A percentile compares a stretch with the other conserved stretches of the same genome.
Evolutionary conservation across 2,329 filamentous ascomycete species (phyloP).

Genomic region (Xylaria sp.): DNA sequence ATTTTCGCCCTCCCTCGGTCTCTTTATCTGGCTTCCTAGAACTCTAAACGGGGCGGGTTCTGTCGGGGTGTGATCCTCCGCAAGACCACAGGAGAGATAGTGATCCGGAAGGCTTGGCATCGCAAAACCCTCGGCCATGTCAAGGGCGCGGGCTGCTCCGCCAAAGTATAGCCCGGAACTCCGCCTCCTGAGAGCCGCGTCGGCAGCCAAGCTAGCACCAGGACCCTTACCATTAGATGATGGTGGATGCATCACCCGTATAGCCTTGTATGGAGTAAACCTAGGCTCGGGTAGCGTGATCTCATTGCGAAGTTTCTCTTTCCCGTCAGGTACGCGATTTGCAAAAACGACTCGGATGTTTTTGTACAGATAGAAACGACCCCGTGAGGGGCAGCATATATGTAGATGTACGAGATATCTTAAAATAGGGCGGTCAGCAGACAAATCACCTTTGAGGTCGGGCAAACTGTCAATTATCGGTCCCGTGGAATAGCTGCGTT

Average conservation of each 20-base stretch:
- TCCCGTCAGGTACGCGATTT: conserved; percentile 93
- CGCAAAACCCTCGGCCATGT: conserved; percentile 50
- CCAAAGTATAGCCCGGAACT: conserved; percentile 63
- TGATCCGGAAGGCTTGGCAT: conserved; percentile 41
- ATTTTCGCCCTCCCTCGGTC: conserved; percentile 48
- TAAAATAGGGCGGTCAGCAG: conserved; percentile 73
- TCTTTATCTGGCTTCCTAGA: conserved; percentile 47
- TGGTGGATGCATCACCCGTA: conserved; percentile 61
- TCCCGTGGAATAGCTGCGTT: conserved; percentile 90
- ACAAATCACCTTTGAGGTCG: conserved; percentile 43
- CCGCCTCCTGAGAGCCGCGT: conserved; percentile 68
- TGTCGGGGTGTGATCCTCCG: conserved; percentile 53
- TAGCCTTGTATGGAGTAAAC: conserved; percentile 84
- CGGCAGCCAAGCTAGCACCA: conserved; percentile 64
- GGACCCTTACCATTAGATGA: conserved; percentile 53
- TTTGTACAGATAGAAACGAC: conserved; percentile 90
- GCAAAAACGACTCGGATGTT: conserved; percentile 95
- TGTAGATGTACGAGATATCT: conserved; percentile 93
- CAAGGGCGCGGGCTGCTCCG: conserved; percentile 49
- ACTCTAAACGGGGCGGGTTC: conserved; percentile 65
- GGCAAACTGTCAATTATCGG: conserved; percentile 78
- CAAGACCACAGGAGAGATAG: conserved; percentile 45
- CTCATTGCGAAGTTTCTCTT: conserved; percentile 91
- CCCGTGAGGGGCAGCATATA: conserved; percentile 86
- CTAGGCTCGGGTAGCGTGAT: conserved; percentile 88